phyloP scores from a whole-genome alignment of 2,329 filamentous ascomycete genomes.

The Neoscytalidium dimidiatum region DNA sequence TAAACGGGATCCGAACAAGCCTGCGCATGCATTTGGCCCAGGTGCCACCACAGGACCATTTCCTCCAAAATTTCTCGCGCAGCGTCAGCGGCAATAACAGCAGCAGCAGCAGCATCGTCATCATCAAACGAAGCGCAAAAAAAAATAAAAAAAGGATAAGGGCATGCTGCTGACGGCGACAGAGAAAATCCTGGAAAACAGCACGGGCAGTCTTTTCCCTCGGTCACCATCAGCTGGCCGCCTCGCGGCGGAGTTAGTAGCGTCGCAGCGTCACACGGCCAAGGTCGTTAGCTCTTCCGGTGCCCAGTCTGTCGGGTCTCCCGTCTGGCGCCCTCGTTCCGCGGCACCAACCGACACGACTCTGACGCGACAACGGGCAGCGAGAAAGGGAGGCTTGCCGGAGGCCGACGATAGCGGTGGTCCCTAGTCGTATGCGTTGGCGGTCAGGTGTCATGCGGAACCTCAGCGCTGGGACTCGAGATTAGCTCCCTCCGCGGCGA shows the following conservation, averaged over 20 bases:
- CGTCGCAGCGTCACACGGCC: background rate
- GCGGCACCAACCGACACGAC: background rate
- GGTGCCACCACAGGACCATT: constrained; percentile 3
- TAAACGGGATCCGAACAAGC: background rate
- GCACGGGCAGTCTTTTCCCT: background rate
- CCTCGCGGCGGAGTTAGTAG: too few species aligned
- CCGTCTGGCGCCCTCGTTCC: background rate
- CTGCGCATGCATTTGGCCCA: background rate
- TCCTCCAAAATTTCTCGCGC: background rate
- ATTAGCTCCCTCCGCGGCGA: background rate
- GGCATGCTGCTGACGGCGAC: background rate
- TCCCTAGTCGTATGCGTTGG: background rate
- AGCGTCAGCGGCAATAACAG: background rate
- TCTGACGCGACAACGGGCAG: background rate
- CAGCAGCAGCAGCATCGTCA: background rate
- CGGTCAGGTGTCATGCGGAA: constrained; percentile 2
- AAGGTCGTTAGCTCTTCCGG: constrained; percentile 1
- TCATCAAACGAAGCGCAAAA: too few species aligned
- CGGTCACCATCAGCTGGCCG: background rate
- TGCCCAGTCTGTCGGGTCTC: constrained; percentile 1
- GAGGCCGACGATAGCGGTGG: background rate
- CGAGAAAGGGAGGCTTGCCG: background rate
- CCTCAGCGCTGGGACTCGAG: background rate
- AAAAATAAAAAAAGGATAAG: background rate
- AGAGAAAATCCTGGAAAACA: background rate